Percentiles rank a stretch among this genome's conserved stretches.
These are phyloP conservation scores for Aureobasidium sp. DNA, from an alignment of 2,329 filamentous ascomycete genomes.

Conservation along the genomic window DNA sequence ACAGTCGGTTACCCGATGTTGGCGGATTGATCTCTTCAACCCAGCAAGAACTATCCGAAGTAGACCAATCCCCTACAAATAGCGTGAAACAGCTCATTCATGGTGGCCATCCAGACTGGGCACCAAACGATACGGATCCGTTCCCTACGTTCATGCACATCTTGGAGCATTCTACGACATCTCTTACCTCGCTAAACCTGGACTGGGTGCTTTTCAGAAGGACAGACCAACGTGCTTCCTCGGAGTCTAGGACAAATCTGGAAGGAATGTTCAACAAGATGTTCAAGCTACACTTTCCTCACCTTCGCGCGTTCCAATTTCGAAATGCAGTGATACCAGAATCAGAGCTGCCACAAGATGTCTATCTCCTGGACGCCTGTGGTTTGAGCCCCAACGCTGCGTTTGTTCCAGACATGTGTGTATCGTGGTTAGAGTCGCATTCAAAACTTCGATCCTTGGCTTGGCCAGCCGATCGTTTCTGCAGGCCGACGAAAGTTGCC, in stretches of 20 bases:
- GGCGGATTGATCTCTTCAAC: background rate
- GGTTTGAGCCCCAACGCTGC: background rate
- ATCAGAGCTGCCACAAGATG: constrained; percentile 27
- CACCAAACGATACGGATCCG: background rate
- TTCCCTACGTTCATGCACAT: background rate
- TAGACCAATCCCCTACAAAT: background rate
- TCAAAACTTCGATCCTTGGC: constrained; percentile 35
- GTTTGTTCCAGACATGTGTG: constrained; percentile 18
- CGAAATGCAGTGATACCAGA: constrained; percentile 34
- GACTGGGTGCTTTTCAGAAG: constrained; percentile 26
- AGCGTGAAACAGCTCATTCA: background rate
- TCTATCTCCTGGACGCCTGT: constrained; percentile 27
- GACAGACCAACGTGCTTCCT: background rate
- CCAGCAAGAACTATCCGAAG: background rate
- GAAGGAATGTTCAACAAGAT: constrained; percentile 18
- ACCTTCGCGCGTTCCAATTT: constrained; percentile 37
- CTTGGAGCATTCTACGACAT: constrained; percentile 12
- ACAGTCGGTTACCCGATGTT: background rate
- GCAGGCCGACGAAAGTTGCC: constrained; percentile 23
- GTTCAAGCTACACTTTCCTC: constrained; percentile 32
- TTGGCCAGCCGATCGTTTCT: constrained; percentile 40
- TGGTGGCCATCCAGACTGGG: background rate
- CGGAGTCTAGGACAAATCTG: background rate
- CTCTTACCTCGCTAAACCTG: constrained; percentile 27
- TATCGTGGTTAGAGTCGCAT: constrained; percentile 38